A percentile compares a stretch with the other conserved stretches of the same genome.
These are phyloP conservation scores for Sarcomyxa edulis DNA, from an alignment of 768 basidiomycete species.

Conservation along the genomic window DNA sequence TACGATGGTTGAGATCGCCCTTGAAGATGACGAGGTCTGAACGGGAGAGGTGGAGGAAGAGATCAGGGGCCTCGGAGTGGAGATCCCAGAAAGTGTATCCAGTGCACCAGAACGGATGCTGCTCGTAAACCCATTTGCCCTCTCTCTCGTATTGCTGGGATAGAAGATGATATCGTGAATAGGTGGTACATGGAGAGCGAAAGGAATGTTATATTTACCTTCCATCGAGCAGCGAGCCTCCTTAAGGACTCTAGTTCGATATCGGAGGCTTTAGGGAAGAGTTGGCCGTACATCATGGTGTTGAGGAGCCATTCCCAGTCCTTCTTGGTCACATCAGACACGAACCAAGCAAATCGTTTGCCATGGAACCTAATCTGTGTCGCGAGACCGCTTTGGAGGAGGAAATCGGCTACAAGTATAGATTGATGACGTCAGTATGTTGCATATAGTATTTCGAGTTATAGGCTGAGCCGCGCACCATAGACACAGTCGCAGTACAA, in stretches of 20 bases:
- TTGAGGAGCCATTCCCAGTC: slow-evolving; percentile 94
- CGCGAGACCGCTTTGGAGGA: slow-evolving; percentile 85
- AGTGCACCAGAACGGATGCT: slow-evolving; percentile 94
- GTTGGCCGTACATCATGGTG: slow-evolving; percentile 84
- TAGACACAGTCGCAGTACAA: slow-evolving; percentile 85
- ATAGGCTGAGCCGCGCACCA: slow-evolving; percentile 39
- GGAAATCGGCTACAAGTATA: slow-evolving; percentile 82
- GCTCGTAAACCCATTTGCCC: slow-evolving; percentile 92
- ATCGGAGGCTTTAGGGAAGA: slow-evolving; percentile 82
- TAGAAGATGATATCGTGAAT: slow-evolving; percentile 3
- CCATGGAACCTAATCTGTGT: slow-evolving; percentile 89
- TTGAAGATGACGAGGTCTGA: slow-evolving; percentile 94
- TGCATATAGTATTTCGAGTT: no score
- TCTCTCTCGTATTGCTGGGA: slow-evolving; percentile 83
- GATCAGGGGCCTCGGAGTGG: slow-evolving; percentile 77
- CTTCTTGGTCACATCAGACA: slow-evolving; percentile 86
- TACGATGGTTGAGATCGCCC: slow-evolving; percentile 91
- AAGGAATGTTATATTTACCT: slow-evolving; percentile 40
- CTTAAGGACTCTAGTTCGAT: slow-evolving; percentile 77
- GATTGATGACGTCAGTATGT: background rate
- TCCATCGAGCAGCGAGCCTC: slow-evolving; percentile 82
- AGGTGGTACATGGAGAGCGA: slow-evolving; percentile 4
- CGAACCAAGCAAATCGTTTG: slow-evolving; percentile 94
- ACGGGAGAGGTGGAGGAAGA: slow-evolving; percentile 87
- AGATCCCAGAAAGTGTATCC: slow-evolving; percentile 93